Conservation (phyloP, 371 early-diverging fungal species). For the Haplosporangium sp. region DNA sequence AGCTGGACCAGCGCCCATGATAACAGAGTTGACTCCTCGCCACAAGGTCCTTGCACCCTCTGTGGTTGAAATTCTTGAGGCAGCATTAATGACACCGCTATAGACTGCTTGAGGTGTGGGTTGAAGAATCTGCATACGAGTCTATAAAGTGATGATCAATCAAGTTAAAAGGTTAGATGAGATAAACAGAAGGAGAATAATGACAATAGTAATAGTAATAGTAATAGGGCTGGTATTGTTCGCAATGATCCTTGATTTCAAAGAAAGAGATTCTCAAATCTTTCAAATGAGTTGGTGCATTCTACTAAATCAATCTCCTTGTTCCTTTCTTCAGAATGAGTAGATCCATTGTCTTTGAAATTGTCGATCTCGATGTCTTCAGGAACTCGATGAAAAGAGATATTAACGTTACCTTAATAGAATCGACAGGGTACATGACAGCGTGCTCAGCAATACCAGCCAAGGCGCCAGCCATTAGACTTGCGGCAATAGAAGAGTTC, state of each 20-base stretch:
- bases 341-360: neutral
- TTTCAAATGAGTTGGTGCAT: neutral
- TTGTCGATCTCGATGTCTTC: neutral
- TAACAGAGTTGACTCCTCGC: constrained; percentile 93
- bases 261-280: neutral
- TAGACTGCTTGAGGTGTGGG: constrained; percentile 73
- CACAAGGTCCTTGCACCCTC: constrained; percentile 87
- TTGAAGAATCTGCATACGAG: constrained; percentile 88
- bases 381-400: too few relatives aligned
- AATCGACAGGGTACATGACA: constrained; percentile 95
- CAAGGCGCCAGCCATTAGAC: constrained; percentile 92
- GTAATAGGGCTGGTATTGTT: neutral
- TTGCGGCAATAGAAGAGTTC: constrained; percentile 80
- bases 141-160: constrained; percentile 60
- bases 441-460: constrained; percentile 98
- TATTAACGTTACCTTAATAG: constrained; percentile 81
- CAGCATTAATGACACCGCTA: constrained; percentile 71
- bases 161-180: neutral
- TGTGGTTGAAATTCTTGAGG: constrained; percentile 72
- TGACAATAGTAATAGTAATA: constrained; percentile 1
- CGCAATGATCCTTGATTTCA: neutral
- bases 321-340: constrained; percentile 60
- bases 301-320: constrained; percentile 5
- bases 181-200: neutral
- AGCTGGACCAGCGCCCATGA: constrained; percentile 95